Evolutionary conservation across 495 filamentous ascomycete species (phyloP).

Genomic region (Annulohypoxylon nitens): DNA sequence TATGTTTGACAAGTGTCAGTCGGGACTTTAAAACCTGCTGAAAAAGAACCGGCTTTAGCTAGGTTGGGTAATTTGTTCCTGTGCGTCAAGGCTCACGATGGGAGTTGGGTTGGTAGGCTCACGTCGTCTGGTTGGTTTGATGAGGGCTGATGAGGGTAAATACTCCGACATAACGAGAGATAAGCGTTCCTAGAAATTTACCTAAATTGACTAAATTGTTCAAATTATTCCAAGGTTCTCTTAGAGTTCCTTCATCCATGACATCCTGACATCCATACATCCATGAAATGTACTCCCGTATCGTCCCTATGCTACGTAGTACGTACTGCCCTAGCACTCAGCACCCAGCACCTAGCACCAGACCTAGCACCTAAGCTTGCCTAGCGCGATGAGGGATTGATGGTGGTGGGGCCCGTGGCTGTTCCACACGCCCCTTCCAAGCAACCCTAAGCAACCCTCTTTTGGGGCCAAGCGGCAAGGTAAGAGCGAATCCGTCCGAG

Average conservation of each 20-base stretch:
- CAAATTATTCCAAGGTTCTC: constrained; percentile 15
- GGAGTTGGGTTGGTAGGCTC: constrained; percentile 11
- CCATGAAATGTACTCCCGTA: constrained; percentile 13
- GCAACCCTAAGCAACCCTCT: constrained; percentile 50
- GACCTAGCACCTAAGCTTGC: constrained; percentile 7
- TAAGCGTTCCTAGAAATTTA: constrained; percentile 48
- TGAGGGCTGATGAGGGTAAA: constrained; percentile 47
- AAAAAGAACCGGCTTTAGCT: constrained; percentile 39
- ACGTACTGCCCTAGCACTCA: constrained; percentile 13
- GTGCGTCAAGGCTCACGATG: constrained; percentile 40
- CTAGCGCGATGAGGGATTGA: constrained; percentile 34
- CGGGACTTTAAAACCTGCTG: constrained; percentile 28
- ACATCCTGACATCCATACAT: not conserved
- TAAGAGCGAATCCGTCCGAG: constrained; percentile 55
- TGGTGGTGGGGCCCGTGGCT: constrained; percentile 45
- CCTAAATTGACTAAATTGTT: constrained; percentile 31
- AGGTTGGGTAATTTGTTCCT: constrained; percentile 42
- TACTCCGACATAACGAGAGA: constrained; percentile 49
- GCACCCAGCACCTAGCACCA: too few species aligned
- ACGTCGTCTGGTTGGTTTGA: constrained; percentile 22
- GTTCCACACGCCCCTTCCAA: constrained; percentile 46
- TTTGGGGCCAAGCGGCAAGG: constrained; percentile 52
- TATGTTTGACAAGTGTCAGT: constrained; percentile 45
- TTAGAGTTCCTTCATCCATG: constrained; percentile 32
- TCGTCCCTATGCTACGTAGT: constrained; percentile 27